Conservation (phyloP, 202 grass and related monocot genomes). For the Zizania palustris region DNA sequence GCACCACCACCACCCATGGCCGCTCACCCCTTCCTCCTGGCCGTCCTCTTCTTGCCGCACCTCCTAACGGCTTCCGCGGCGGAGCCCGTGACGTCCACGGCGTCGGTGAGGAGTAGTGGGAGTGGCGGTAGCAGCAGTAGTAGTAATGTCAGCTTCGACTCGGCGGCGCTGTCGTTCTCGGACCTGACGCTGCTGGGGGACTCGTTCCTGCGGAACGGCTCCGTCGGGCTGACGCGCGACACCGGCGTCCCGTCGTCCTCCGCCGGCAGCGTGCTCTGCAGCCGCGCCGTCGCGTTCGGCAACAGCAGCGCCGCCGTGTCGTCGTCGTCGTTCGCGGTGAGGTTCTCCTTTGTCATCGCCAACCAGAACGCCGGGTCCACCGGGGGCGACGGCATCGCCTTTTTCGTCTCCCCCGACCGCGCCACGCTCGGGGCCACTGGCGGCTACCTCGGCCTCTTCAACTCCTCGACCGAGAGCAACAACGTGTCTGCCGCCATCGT, state of each 20-base stretch:
- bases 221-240: conserved; percentile 74
- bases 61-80: neutral
- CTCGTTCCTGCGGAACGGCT: conserved; percentile 80
- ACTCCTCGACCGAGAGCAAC: conserved; percentile 16
- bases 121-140: neutral
- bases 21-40: conserved; percentile 3
- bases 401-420: conserved; percentile 74
- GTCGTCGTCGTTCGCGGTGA: conserved; percentile 65
- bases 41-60: conserved; percentile 7
- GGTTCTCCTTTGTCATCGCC: conserved; percentile 74
- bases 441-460: conserved; percentile 86
- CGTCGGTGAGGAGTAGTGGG: neutral
- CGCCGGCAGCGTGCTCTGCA: conserved; percentile 74
- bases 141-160: conserved; percentile 58
- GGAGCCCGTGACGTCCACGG: neutral
- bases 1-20: conserved; percentile 26
- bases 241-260: conserved; percentile 78
- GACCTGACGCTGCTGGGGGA: conserved; percentile 78
- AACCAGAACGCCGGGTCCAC: conserved; percentile 52
- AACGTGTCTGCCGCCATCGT: conserved; percentile 44
- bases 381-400: conserved; percentile 82
- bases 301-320: neutral
- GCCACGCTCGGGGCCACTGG: conserved; percentile 64
- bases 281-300: conserved; percentile 57
- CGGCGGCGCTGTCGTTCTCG: conserved; percentile 72